Evolutionary conservation across 441 rosid species (phyloP).

Genomic region (Populus hybrid): DNA sequence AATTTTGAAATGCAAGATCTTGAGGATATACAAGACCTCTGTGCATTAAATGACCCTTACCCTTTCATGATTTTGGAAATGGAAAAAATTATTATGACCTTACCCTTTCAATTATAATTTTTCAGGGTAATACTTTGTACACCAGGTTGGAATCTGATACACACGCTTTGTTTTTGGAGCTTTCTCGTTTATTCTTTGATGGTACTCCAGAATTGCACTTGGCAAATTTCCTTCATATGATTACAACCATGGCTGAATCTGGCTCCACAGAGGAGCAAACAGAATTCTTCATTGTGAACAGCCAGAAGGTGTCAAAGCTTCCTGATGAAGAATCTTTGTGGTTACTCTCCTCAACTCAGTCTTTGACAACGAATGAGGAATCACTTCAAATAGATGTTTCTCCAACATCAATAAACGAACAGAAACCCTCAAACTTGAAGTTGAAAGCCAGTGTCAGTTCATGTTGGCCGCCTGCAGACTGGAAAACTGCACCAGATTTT

Average conservation of each 20-base stretch:
- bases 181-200: constrained; percentile 69
- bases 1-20: not conserved
- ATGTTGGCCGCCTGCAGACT: constrained; percentile 71
- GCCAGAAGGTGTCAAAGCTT: constrained; percentile 70
- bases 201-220: constrained; percentile 68
- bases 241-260: constrained; percentile 71
- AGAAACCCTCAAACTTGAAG: constrained; percentile 32
- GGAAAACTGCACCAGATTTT: constrained; percentile 64
- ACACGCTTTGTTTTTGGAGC: constrained; percentile 80
- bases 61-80: not conserved
- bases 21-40: not conserved
- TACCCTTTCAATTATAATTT: constrained; percentile 10
- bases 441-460: constrained; percentile 41
- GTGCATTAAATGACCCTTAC: not conserved
- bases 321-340: constrained; percentile 67
- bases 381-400: constrained; percentile 14
- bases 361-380: constrained; percentile 19
- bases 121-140: constrained; percentile 75
- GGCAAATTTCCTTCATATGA: constrained; percentile 92
- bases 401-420: constrained; percentile 21
- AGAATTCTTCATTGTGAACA: constrained; percentile 65
- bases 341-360: constrained; percentile 40
- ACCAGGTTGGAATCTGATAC: constrained; percentile 54
- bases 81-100: not conserved
- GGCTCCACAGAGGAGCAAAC: constrained; percentile 70